Evolutionary conservation across 78 protist genomes (phyloP).

Genomic region (Dictyostelium citrinum): DNA sequence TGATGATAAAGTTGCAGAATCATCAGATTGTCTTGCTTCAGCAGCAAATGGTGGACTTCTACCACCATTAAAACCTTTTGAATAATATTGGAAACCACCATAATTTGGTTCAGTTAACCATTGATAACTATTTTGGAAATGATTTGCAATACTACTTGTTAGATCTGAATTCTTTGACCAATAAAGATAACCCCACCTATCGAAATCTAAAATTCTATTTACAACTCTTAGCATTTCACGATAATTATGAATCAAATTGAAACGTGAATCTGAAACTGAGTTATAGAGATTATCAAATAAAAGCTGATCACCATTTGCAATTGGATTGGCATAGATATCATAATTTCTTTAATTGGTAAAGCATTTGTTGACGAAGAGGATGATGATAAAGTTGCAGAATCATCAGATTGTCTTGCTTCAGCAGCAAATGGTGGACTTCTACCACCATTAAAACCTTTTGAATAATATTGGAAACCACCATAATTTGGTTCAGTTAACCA

Average conservation of each 20-base stretch:
- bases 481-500: background rate
- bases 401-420: background rate
- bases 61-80: background rate
- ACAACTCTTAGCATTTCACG: background rate
- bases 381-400: background rate
- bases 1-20: background rate
- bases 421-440: background rate
- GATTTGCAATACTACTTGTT: background rate
- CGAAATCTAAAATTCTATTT: background rate
- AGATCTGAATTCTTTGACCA: background rate
- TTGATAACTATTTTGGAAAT: background rate
- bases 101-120: background rate
- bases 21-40: background rate
- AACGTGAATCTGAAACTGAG: background rate
- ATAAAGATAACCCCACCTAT: background rate
- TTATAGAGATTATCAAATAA: background rate
- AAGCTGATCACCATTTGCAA: slow-evolving; percentile 7
- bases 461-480: background rate
- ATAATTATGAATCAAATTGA: background rate
- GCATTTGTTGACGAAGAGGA: background rate
- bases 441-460: background rate
- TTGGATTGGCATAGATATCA: slow-evolving; percentile 28
- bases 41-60: background rate
- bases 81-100: background rate
- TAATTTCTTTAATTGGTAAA: slow-evolving; percentile 32